A percentile compares a stretch with the other conserved stretches of the same genome.
phyloP scores from a whole-genome alignment of 164 flowering plant genomes.

The Magnolia kwangsiensis region DNA sequence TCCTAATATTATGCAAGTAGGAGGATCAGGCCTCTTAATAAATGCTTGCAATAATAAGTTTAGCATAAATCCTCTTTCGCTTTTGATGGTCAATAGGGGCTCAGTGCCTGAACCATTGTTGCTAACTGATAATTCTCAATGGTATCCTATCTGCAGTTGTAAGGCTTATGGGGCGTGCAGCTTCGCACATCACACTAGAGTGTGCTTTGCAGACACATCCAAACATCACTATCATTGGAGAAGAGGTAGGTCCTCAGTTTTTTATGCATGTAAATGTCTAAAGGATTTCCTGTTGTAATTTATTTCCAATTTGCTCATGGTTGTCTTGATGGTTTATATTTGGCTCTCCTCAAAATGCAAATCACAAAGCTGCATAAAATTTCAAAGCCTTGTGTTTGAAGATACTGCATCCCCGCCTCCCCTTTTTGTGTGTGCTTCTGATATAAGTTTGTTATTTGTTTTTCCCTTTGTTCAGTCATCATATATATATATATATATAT shows the following conservation, averaged over 20 bases:
- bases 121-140: not conserved
- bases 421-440: too few species aligned
- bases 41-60: not conserved
- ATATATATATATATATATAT: too few species aligned
- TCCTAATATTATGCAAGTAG: not conserved
- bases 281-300: not conserved
- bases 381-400: not conserved
- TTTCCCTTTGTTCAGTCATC: not conserved
- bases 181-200: conserved; percentile 97
- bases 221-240: conserved; percentile 86
- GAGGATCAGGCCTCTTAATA: too few species aligned
- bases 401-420: not conserved
- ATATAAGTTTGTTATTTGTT: not conserved
- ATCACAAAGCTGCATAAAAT: not conserved
- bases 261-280: not conserved
- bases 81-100: not conserved
- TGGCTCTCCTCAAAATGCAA: not conserved
- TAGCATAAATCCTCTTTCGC: not conserved
- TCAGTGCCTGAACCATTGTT: not conserved
- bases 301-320: not conserved
- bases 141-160: conserved; percentile 58
- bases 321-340: not conserved
- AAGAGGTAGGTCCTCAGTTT: conserved; percentile 56
- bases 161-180: conserved; percentile 99
- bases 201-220: conserved; percentile 99